phyloP scores from a whole-genome alignment of 345 rosid genomes.

The Gynandropsis gynandra region DNA sequence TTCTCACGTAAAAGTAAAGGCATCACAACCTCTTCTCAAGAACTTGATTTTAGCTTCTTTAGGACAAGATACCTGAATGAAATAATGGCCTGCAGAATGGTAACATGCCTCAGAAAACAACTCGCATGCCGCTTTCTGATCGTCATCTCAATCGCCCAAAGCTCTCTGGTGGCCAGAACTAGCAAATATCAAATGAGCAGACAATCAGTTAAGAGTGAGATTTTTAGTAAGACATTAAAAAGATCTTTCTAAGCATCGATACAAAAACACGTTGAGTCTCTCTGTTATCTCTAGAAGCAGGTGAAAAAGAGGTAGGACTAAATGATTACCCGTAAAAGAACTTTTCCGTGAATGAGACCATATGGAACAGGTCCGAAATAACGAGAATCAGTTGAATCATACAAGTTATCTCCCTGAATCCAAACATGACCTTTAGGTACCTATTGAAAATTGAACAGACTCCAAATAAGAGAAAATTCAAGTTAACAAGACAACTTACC shows the following conservation, averaged over 20 bases:
- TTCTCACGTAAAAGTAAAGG: no score
- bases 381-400: constrained; percentile 68
- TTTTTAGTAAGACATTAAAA: not conserved
- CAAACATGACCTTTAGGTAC: constrained; percentile 85
- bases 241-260: not conserved
- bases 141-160: constrained; percentile 41
- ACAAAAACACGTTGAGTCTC: not conserved
- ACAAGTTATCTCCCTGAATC: constrained; percentile 83
- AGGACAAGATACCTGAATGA: not conserved
- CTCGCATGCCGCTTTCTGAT: constrained; percentile 6
- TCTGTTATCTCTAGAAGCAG: no score
- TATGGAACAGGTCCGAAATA: constrained; percentile 72
- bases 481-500: not conserved
- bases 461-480: not conserved
- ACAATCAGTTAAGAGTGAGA: not conserved
- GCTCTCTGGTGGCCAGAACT: constrained; percentile 67
- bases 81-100: not conserved
- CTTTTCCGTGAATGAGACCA: constrained; percentile 75
- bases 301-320: not conserved
- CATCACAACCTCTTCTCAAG: not conserved
- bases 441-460: constrained; percentile 26
- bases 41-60: not conserved
- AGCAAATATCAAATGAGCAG: constrained; percentile 4
- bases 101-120: not conserved
- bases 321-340: constrained; percentile 49